Percentiles rank a stretch among this genome's conserved stretches.
phyloP scores from a whole-genome alignment of 2,329 filamentous ascomycete species.

The Alternaria hordeiaustralica region DNA sequence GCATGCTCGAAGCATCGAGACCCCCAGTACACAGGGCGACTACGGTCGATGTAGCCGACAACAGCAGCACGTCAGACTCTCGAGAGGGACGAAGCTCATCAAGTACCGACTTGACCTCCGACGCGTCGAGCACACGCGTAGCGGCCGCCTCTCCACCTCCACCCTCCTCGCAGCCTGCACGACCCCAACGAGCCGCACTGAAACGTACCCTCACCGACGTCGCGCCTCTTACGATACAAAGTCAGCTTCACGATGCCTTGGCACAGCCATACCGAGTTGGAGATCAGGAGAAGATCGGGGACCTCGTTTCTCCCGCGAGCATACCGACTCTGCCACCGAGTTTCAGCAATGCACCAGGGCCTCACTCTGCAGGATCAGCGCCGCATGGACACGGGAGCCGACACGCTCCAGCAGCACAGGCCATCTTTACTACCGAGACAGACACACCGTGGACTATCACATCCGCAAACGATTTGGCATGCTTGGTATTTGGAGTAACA shows the following conservation, averaged over 20 bases:
- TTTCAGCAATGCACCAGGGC: constrained; percentile 41
- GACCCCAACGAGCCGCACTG: constrained; percentile 64
- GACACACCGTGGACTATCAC: constrained; percentile 93
- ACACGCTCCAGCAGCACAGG: constrained; percentile 89
- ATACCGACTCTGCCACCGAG: constrained; percentile 47
- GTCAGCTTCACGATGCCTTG: constrained; percentile 83
- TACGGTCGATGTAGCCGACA: constrained; percentile 12
- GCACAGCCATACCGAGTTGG: constrained; percentile 79
- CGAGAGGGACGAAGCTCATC: constrained; percentile 23
- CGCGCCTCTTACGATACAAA: constrained; percentile 74
- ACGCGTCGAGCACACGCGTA: constrained; percentile 27
- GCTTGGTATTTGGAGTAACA: constrained; percentile 98
- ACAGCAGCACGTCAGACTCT: constrained; percentile 17
- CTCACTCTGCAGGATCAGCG: constrained; percentile 49
- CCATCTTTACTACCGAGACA: constrained; percentile 95
- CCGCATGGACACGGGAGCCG: constrained; percentile 87
- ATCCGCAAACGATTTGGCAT: constrained; percentile 94
- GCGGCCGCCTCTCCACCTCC: constrained; percentile 28
- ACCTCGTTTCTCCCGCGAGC: constrained; percentile 56
- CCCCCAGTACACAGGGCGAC: constrained; percentile 24
- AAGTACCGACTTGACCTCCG: constrained; percentile 29
- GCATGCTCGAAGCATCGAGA: constrained; percentile 35
- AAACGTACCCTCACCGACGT: constrained; percentile 91
- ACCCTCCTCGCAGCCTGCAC: constrained; percentile 28
- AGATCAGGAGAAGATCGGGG: constrained; percentile 50